Conservation (phyloP, 768 basidiomycete species). For the Sporobolomyces roseus region DNA sequence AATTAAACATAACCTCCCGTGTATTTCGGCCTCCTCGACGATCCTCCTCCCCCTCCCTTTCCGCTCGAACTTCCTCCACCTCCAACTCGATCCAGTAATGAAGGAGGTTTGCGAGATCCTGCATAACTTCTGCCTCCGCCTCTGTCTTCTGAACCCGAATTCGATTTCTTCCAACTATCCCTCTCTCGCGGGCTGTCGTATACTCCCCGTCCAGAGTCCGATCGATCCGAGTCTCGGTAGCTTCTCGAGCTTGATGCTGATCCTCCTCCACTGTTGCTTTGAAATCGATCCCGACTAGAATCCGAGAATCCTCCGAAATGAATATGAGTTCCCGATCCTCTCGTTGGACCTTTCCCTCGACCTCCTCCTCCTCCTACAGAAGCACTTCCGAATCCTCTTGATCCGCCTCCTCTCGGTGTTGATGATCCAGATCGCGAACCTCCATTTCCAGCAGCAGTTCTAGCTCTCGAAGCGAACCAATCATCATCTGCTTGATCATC, state of each 20-base stretch:
- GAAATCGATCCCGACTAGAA: constrained; percentile 2
- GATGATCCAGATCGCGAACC: too few relatives aligned
- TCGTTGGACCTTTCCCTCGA: background rate
- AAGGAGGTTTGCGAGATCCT: too few relatives aligned
- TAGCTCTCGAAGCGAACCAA: constrained; percentile 35
- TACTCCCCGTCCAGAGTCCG: background rate
- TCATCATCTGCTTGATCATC: constrained; percentile 19
- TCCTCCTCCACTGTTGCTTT: background rate
- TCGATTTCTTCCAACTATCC: constrained; percentile 14
- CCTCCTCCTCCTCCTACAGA: background rate
- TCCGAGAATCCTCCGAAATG: constrained; percentile 19
- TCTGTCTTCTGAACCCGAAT: too few relatives aligned
- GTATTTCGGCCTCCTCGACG: constrained; percentile 15
- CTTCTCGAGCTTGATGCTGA: constrained; percentile 2
- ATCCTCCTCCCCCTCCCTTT: constrained; percentile 17
- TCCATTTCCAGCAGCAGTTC: constrained; percentile 4
- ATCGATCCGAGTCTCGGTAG: constrained; percentile 1
- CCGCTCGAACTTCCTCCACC: constrained; percentile 1
- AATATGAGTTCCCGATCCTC: constrained; percentile 12
- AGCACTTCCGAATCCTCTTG: background rate
- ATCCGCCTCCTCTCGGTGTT: constrained; percentile 6
- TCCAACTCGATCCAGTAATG: constrained; percentile 15
- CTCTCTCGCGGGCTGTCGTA: constrained; percentile 7
- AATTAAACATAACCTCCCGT: constrained; percentile 22
- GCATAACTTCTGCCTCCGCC: too few relatives aligned